These are phyloP conservation scores for Trametes sp. DNA, from an alignment of 1,284 basidiomycete species.

Conservation along the genomic window DNA sequence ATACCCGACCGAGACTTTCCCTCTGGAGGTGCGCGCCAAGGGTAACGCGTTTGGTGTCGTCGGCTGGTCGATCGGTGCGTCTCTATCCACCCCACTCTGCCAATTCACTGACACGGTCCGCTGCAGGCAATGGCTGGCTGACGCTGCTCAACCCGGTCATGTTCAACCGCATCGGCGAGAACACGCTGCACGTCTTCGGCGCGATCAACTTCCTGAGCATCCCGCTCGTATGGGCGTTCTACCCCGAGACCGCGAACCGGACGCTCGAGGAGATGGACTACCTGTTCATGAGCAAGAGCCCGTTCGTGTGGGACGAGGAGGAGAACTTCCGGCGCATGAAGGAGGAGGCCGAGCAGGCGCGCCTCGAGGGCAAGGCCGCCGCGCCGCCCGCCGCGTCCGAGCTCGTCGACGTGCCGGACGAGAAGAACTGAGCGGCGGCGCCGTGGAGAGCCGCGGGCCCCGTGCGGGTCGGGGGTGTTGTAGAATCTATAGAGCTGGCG, in stretches of 20 bases:
- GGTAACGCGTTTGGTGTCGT: conserved; percentile 62
- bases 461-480: background rate
- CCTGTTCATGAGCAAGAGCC: conserved; percentile 54
- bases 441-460: background rate
- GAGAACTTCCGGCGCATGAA: conserved; percentile 43
- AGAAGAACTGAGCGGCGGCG: conserved; percentile 10
- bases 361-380: conserved; percentile 22
- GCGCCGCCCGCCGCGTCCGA: conserved; percentile 12
- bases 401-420: conserved; percentile 13
- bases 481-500: background rate
- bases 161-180: conserved; percentile 46
- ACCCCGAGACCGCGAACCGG: conserved; percentile 60
- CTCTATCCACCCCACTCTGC: conserved; percentile 1
- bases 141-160: conserved; percentile 47
- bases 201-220: conserved; percentile 56
- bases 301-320: conserved; percentile 57
- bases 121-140: conserved; percentile 42
- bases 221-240: conserved; percentile 57
- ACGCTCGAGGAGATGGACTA: conserved; percentile 61
- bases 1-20: conserved; percentile 62
- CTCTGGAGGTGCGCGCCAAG: conserved; percentile 66
- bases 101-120: background rate
- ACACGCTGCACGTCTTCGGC: conserved; percentile 55
- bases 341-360: conserved; percentile 33
- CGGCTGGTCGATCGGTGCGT: conserved; percentile 61